Conservation (phyloP, 2,329 filamentous ascomycete genomes). For the Penicillium hordei region DNA sequence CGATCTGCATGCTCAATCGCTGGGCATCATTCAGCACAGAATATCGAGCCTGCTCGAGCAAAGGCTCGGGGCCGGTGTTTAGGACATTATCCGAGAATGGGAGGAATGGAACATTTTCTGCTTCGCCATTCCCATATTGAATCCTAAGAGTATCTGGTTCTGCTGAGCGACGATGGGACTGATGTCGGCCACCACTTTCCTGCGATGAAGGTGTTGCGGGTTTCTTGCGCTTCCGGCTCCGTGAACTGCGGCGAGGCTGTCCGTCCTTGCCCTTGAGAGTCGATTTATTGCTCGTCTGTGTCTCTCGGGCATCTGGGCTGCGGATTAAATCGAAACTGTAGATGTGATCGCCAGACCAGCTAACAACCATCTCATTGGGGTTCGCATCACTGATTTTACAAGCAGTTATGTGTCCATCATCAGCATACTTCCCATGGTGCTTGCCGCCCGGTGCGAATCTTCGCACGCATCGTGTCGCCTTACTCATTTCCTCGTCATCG, state of each 20-base stretch:
- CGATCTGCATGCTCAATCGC: slow-evolving; percentile 55
- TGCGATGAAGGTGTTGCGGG: slow-evolving; percentile 45
- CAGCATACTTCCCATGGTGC: slow-evolving; percentile 44
- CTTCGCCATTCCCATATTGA: slow-evolving; percentile 60
- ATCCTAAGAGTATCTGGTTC: slow-evolving; percentile 52
- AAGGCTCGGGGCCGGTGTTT: slow-evolving; percentile 32
- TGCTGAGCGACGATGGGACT: slow-evolving; percentile 50
- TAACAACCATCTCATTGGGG: slow-evolving; percentile 66
- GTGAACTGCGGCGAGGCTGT: slow-evolving; percentile 30
- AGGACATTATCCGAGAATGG: slow-evolving; percentile 26
- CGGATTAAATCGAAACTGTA: slow-evolving; percentile 65
- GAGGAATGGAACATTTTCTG: slow-evolving; percentile 57
- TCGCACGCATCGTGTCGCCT: slow-evolving; percentile 65
- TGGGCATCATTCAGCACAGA: slow-evolving; percentile 54
- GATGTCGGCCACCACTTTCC: slow-evolving; percentile 47
- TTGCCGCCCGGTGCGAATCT: slow-evolving; percentile 65
- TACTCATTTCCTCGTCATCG: slow-evolving; percentile 56
- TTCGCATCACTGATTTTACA: slow-evolving; percentile 70
- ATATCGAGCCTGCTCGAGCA: slow-evolving; percentile 45
- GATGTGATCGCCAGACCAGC: slow-evolving; percentile 67
- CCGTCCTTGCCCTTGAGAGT: slow-evolving; percentile 21
- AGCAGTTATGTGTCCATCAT: slow-evolving; percentile 66
- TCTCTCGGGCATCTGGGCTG: slow-evolving; percentile 56
- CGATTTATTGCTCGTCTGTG: slow-evolving; percentile 27
- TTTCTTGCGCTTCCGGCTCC: slow-evolving; percentile 58